These are phyloP conservation scores for Boletus eberwhitei DNA, from an alignment of 768 basidiomycete genomes.

Conservation along the genomic window DNA sequence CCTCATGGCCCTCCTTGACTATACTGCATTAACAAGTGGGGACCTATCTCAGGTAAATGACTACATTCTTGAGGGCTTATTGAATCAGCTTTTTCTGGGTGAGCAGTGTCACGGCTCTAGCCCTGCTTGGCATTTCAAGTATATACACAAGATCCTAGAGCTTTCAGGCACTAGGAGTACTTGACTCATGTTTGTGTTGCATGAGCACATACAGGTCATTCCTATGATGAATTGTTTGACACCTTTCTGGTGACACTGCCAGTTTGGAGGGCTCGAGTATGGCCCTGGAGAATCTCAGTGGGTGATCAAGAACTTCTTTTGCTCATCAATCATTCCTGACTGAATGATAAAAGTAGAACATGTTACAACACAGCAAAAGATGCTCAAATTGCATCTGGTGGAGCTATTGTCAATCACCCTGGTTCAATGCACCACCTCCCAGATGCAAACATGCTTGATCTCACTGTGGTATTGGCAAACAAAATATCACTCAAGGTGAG, in stretches of 20 bases:
- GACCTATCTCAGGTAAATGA: constrained; percentile 20
- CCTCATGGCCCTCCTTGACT: constrained; percentile 48
- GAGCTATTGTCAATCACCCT: constrained; percentile 69
- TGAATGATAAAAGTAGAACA: constrained; percentile 9
- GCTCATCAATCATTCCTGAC: neutral
- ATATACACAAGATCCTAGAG: constrained; percentile 29
- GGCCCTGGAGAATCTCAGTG: constrained; percentile 38
- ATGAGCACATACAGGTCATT: constrained; percentile 25
- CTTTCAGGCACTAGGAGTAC: constrained; percentile 22
- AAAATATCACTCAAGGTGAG: constrained; percentile 62
- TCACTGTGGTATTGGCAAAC: constrained; percentile 42
- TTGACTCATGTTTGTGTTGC: constrained; percentile 21
- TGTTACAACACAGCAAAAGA: constrained; percentile 7
- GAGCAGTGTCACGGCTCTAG: neutral
- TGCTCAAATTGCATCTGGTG: constrained; percentile 51
- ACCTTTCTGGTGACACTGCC: constrained; percentile 36
- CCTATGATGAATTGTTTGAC: constrained; percentile 36
- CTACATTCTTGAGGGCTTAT: constrained; percentile 30
- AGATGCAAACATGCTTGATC: constrained; percentile 37
- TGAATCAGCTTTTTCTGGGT: constrained; percentile 24
- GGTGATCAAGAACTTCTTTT: constrained; percentile 9
- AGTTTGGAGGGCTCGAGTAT: constrained; percentile 17
- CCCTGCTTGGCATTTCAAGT: constrained; percentile 14
- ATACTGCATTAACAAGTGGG: constrained; percentile 16
- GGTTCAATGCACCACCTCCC: constrained; percentile 55